These are phyloP conservation scores for Hemileccinum rubropunctum DNA, from an alignment of 768 basidiomycete genomes.

Conservation along the genomic window DNA sequence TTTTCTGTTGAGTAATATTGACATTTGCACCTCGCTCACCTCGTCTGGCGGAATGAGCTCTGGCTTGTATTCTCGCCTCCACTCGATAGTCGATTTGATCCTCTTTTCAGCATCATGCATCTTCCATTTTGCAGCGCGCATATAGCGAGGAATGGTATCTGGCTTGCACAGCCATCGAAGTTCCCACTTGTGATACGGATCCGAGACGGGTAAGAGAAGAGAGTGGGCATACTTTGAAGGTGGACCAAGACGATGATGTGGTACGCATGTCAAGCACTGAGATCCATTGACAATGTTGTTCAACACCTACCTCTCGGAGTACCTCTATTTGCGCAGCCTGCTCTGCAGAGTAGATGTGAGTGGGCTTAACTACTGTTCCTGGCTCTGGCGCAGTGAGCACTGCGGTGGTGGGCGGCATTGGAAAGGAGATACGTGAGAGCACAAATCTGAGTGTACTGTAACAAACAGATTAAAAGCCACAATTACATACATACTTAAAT, in stretches of 20 bases:
- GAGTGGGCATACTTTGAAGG: constrained; percentile 60
- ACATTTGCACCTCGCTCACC: constrained; percentile 27
- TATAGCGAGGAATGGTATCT: constrained; percentile 68
- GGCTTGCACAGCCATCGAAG: constrained; percentile 66
- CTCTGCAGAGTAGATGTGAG: constrained; percentile 58
- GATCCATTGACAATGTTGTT: neutral
- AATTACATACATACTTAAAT: no score
- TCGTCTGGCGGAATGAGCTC: constrained; percentile 83
- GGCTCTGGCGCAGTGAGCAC: constrained; percentile 57
- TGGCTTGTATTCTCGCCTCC: constrained; percentile 83
- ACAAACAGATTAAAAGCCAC: no score
- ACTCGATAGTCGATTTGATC: constrained; percentile 75
- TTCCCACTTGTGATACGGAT: constrained; percentile 79
- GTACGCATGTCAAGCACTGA: neutral
- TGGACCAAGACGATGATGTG: no score
- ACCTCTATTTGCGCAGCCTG: constrained; percentile 59
- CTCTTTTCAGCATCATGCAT: constrained; percentile 72
- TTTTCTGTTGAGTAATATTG: neutral
- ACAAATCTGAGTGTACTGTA: neutral
- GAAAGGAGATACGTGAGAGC: neutral
- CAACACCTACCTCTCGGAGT: constrained; percentile 53
- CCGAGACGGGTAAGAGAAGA: constrained; percentile 60
- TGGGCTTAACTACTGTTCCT: constrained; percentile 51
- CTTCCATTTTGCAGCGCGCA: constrained; percentile 86
- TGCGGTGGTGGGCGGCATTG: constrained; percentile 41